Conservation (phyloP, 192 early-diverging fungal species). For the Coemansia javaensis region DNA sequence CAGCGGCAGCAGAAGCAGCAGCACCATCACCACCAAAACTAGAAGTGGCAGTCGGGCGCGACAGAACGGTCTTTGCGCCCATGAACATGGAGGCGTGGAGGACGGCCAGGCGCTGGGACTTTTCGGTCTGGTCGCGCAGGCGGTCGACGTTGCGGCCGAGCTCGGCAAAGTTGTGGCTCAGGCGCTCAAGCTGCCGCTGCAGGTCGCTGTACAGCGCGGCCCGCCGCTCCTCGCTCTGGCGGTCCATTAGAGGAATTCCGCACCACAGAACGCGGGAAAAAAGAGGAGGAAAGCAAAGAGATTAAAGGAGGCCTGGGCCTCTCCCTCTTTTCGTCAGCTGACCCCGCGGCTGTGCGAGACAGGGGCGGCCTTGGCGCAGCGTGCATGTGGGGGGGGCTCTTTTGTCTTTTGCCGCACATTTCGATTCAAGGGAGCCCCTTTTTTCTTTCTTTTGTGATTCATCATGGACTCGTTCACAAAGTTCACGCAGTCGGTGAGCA, state of each 20-base stretch:
- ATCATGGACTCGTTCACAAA: slow-evolving; percentile 51
- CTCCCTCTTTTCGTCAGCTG: slow-evolving; percentile 1
- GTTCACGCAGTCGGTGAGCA: slow-evolving; percentile 48
- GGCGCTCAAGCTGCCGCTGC: slow-evolving; percentile 37
- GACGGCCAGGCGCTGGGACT: slow-evolving; percentile 34
- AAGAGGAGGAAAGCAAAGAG: neutral
- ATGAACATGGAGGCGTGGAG: slow-evolving; percentile 48
- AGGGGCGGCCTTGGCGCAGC: neutral
- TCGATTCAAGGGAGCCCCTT: no score
- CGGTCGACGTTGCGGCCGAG: slow-evolving; percentile 26
- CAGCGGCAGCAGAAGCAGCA: no score
- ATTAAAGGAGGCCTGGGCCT: neutral
- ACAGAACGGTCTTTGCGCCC: slow-evolving; percentile 41
- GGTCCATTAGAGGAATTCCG: slow-evolving; percentile 12
- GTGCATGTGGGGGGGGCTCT: neutral
- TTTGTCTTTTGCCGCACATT: neutral
- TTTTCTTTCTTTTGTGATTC: slow-evolving; percentile 1
- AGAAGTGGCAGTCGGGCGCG: no score
- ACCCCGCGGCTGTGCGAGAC: neutral
- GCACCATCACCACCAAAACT: no score
- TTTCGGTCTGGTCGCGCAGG: slow-evolving; percentile 34
- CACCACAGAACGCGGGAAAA: neutral
- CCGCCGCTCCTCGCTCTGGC: slow-evolving; percentile 30
- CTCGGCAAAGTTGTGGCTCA: slow-evolving; percentile 43
- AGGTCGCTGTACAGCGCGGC: slow-evolving; percentile 43